These are phyloP conservation scores for Oryza officinalis DNA, from an alignment of 176 grass and related monocot species.

Conservation along the genomic window DNA sequence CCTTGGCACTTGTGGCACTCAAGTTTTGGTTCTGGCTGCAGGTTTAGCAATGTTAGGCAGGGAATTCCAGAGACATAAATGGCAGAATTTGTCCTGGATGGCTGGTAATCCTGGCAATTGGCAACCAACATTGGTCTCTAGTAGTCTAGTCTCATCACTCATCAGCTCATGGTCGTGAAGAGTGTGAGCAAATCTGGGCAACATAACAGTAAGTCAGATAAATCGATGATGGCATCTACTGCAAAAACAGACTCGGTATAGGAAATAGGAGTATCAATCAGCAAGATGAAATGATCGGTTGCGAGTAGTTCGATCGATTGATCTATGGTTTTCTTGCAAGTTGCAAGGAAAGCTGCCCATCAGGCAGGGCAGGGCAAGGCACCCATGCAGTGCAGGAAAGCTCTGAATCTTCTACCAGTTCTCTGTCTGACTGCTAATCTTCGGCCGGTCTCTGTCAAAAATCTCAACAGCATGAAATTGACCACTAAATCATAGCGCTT, in stretches of 20 bases:
- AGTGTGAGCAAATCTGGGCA: not conserved
- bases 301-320: not conserved
- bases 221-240: not conserved
- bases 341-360: not conserved
- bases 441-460: not conserved
- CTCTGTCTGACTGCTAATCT: not conserved
- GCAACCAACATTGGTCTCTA: not conserved
- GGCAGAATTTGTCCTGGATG: constrained; percentile 28
- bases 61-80: constrained; percentile 23
- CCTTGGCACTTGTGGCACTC: constrained; percentile 30
- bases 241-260: not conserved
- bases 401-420: not conserved
- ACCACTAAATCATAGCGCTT: not conserved
- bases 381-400: not conserved
- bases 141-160: not conserved
- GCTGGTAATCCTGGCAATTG: constrained; percentile 37
- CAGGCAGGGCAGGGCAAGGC: not conserved
- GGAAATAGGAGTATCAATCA: not conserved
- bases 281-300: not conserved
- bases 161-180: not conserved
- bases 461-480: not conserved
- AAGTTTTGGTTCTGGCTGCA: not conserved
- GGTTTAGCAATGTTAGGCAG: constrained; percentile 30
- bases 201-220: constrained; percentile 16
- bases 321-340: not conserved